Percentiles rank a stretch among this genome's conserved stretches.
These are phyloP conservation scores for Trypanosoma vivax DNA, from an alignment of 208 protist genomes.

Conservation along the genomic window DNA sequence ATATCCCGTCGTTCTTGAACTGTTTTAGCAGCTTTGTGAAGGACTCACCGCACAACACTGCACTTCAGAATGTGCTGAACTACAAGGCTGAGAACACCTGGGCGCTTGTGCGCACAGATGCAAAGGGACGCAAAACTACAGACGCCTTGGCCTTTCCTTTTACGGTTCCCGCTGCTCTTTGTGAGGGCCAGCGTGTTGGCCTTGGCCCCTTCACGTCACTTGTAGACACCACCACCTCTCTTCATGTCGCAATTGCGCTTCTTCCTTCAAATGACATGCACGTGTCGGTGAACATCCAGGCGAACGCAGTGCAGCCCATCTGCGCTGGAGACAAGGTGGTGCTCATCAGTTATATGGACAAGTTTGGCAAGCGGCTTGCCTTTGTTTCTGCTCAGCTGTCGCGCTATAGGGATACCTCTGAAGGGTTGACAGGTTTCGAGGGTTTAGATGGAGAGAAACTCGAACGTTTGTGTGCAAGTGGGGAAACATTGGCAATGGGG, in stretches of 20 bases:
- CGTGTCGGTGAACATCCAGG: slow-evolving; percentile 62
- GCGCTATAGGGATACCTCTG: background rate
- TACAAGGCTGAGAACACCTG: slow-evolving; percentile 32
- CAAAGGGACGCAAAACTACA: background rate
- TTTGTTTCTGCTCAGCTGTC: slow-evolving; percentile 51
- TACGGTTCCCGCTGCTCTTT: slow-evolving; percentile 27
- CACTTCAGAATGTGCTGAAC: slow-evolving; percentile 11
- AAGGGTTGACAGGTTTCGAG: slow-evolving; percentile 14
- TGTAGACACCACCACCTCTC: slow-evolving; percentile 55
- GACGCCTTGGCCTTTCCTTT: slow-evolving; percentile 53
- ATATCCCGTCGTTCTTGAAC: slow-evolving; percentile 43
- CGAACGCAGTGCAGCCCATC: slow-evolving; percentile 30
- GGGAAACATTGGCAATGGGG: slow-evolving; percentile 31
- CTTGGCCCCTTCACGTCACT: slow-evolving; percentile 37
- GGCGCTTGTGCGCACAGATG: slow-evolving; percentile 30
- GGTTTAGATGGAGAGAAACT: slow-evolving; percentile 25
- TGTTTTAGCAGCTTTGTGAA: slow-evolving; percentile 23
- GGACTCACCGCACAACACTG: slow-evolving; percentile 32
- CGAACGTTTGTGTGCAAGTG: slow-evolving; percentile 24
- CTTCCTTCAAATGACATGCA: slow-evolving; percentile 35
- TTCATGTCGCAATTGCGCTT: slow-evolving; percentile 64
- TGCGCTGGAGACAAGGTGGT: slow-evolving; percentile 35
- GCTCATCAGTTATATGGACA: slow-evolving; percentile 57
- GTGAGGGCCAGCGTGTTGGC: slow-evolving; percentile 30
- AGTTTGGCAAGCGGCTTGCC: slow-evolving; percentile 62